A percentile compares a stretch with the other conserved stretches of the same genome.
phyloP scores from a whole-genome alignment of 192 early-diverging fungal species.

The Cetraspora pellucida region DNA sequence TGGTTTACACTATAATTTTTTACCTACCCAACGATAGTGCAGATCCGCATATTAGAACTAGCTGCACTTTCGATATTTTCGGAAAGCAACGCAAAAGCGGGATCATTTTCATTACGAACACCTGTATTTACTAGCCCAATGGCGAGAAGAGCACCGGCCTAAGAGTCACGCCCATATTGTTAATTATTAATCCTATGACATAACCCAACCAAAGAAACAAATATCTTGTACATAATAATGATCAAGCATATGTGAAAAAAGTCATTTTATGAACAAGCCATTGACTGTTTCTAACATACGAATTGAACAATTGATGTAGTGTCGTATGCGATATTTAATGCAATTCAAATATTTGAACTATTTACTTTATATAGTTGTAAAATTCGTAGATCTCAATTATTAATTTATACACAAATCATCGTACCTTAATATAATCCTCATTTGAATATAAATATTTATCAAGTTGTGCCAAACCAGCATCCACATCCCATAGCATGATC shows the following conservation, averaged over 20 bases:
- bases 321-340: not conserved
- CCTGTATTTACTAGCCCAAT: conserved; percentile 92
- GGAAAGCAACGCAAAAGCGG: conserved; percentile 84
- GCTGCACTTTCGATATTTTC: conserved; percentile 75
- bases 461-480: conserved; percentile 84
- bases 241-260: too few species aligned
- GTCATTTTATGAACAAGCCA: too few species aligned
- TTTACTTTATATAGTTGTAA: not conserved
- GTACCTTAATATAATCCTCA: conserved; percentile 82
- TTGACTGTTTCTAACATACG: too few species aligned
- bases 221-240: too few species aligned
- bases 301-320: not conserved
- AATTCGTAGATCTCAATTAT: too few species aligned
- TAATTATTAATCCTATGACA: too few species aligned
- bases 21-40: conserved; percentile 78
- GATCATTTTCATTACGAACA: conserved; percentile 89
- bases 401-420: not conserved
- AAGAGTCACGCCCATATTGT: too few species aligned
- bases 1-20: not conserved
- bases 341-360: not conserved
- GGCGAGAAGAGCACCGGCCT: conserved; percentile 90
- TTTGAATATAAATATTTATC: conserved; percentile 93
- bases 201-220: too few species aligned
- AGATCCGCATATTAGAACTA: conserved; percentile 61
- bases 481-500: conserved; percentile 95